Evolutionary conservation across 495 filamentous ascomycete species (phyloP), one percentile per base, ranked within the genome.

Genomic region (Daldinia vernicosa): DNA sequence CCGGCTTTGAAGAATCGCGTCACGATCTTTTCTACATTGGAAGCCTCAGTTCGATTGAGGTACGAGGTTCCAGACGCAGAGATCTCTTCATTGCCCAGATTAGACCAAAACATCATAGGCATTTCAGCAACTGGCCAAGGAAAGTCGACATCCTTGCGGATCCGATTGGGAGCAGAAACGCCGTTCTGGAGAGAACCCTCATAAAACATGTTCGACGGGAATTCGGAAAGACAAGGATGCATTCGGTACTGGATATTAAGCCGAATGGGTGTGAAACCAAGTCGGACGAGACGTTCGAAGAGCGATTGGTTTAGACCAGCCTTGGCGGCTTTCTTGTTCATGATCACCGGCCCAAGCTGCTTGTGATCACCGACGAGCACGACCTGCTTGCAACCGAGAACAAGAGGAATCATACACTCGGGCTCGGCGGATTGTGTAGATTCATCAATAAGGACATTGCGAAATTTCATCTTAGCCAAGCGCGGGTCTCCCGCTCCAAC

Each of bases 41-140:
- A 90, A 8, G 95, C 93, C 77, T 99, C 95, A 3, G 96, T 98
- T 52, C 95, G 91, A 78, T 99, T 99, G 55, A 99, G 89, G 76
- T 98, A 99, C 8, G 95, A 98, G 0, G 96, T 99, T 74, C 95
- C 96, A 9, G 93, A 97, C 0, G 96, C 95, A 47, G 94, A 97
- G 60, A 99, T 98, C 78, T 99, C 95, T 77, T 99, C 95, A 63
- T 95, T 97, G 59, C 95, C 95, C 50, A 98, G 83, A 76, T 98
- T 98, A 7, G 94, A 96, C 95, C 95, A 99, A 84, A 99, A 99
- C 95, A 98, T 98, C 95, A 99, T 99, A 8, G 95, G 95, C 64
- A 89, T 90, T 71, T 98, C 96, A 54, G 84, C 87, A 45, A 97
- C 93, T 12, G 95, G 95, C 95, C 95, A 99, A 3, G 95, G 95